Evolutionary conservation across 2,329 filamentous ascomycete genomes (phyloP), one percentile per base, ranked within the genome.

Genomic region (Neoscytalidium dimidiatum): DNA sequence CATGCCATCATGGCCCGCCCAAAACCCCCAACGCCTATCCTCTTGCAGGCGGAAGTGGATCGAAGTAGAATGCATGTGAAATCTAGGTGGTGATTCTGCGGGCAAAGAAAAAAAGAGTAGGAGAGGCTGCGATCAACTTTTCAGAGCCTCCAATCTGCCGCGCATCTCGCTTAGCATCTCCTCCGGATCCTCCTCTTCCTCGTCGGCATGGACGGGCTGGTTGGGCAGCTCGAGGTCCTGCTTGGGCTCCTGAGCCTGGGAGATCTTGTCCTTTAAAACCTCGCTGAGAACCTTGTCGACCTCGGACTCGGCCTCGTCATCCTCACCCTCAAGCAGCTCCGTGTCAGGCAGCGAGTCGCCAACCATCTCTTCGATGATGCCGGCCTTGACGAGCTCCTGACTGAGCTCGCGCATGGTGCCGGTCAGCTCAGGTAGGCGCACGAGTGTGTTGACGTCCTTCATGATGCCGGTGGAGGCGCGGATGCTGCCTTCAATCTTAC

Each of bases 291-390:
- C 90, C 84, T 94, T 96, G 74, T 98, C 94, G 9, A 98, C 92
- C 83, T 98, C 94, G 51, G 72, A 73, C 44, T 78, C 76, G 5
- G 89, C 91, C 71, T 94, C 92, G 67, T 92, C 92, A 66, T 91
- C 88, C 65, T 92, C 86, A 62, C 87, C 83, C 70, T 90, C 88
- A 58, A 92, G 82, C 60, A 89, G 79, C 65, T 93, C 89, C 17
- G 70, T 74, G 67, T 86, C 83, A n/a, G 93, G 92, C 69, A 98
- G 81, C 48, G 85, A 88, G 75, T 98, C 94, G 53, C 90, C 91
- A 4, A 96, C 88, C 91, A 98, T 97, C 82, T 99, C 95, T 83
- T 98, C 94, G 67, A 98, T 96, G 60, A 99, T 94, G 17, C 94
- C 95, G 2, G 95, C 94, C 81, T 93, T 96, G 78, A 97, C 91